These are phyloP conservation scores for Stephania yunnanensis DNA, from an alignment of 164 flowering plant genomes.

Conservation along the genomic window DNA sequence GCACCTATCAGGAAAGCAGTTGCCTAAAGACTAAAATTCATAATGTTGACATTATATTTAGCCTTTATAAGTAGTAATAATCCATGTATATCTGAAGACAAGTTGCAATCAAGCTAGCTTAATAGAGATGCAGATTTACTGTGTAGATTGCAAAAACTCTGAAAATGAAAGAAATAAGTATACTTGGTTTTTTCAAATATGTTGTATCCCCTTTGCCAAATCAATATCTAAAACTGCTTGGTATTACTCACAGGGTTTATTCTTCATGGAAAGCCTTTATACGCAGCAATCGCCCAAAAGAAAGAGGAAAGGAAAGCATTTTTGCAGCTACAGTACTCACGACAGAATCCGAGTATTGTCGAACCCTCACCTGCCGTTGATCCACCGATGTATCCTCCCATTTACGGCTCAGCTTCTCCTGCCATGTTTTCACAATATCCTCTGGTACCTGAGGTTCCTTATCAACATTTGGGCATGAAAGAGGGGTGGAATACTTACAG, in stretches of 20 bases:
- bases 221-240: background rate
- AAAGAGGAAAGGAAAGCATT: background rate
- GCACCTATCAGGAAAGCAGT: background rate
- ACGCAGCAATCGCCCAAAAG: background rate
- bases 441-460: background rate
- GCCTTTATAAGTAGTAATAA: too few species aligned
- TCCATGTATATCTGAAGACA: too few species aligned
- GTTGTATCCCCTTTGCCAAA: too few species aligned
- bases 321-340: background rate
- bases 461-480: background rate
- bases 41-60: too few species aligned
- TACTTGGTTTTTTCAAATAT: too few species aligned
- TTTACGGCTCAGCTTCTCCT: background rate
- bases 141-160: too few species aligned
- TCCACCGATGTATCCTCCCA: background rate
- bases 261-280: constrained; percentile 8
- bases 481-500: background rate
- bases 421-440: background rate
- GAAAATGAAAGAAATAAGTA: too few species aligned
- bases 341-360: background rate
- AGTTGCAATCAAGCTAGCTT: too few species aligned
- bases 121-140: too few species aligned
- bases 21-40: too few species aligned
- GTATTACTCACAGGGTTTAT: constrained; percentile 1
- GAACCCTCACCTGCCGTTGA: background rate